Base-by-base conservation (phyloP, 1,284 basidiomycete species). In the Hemileia vastatrix region DNA sequence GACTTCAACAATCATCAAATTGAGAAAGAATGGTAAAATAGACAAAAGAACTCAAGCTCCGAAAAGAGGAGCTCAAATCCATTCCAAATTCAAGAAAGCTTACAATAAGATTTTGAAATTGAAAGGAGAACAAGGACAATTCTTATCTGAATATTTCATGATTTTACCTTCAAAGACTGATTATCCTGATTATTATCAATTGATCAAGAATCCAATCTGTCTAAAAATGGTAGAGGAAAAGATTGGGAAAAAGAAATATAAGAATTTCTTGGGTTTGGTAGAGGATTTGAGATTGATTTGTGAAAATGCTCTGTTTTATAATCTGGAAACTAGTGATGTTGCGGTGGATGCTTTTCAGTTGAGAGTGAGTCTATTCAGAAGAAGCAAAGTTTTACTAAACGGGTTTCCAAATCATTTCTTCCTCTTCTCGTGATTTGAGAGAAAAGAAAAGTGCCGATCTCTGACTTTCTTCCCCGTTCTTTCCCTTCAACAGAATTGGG, bases 261-360 rank as follows among this genome's bases (percentile, higher is more conserved):
- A 11, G 4, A 57, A 55, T 18, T 47, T 70, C 6, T 21, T 53
- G 15, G 66, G 67, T 11, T 49, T 70, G 5, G 44, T 64, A 13
- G 56, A 48, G 53, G 71, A 72, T 44, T 56, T 72, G 47, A 67
- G 67, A 44, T 68, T 70, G 36, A 62, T 67, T 54, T 71, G 68
- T 21, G 63, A 63, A 40, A 72, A 72, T 48, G 71, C 71, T 18
- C 67, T 70, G 43, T 63, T 64, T 3, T 72, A 66, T 65, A 72
- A 72, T 56, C 63, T 65, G 15, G 63, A 63, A 1, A 65, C 65
- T 1, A 68, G 66, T 32, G 21, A 31, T 13, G 64, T 72, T 49
- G 71, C 67, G 43, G 43, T 67, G 19, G 66, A 70, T 49, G 70
- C 71, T 8, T 64, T 68, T n/a, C n/a, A n/a, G n/a, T n/a, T n/a